These are phyloP conservation scores for Vigna mungo DNA, from an alignment of 306 rosid genomes.

Conservation along the genomic window DNA sequence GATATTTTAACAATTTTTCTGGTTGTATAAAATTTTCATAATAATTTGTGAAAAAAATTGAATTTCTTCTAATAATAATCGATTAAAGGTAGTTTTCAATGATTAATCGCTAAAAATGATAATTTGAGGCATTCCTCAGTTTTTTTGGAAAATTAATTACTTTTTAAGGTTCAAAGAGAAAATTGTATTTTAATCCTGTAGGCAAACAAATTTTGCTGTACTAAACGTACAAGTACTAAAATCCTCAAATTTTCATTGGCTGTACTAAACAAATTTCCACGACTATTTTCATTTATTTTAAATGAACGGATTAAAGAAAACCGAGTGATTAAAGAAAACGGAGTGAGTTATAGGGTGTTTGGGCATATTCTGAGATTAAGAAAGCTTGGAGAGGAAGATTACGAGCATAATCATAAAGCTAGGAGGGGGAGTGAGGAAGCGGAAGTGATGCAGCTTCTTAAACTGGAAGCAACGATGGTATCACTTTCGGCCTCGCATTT, in stretches of 20 bases:
- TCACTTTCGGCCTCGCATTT: constrained; percentile 37
- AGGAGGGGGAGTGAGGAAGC: background rate
- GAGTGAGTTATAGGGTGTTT: background rate
- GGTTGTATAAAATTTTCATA: no score
- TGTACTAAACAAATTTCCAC: no score
- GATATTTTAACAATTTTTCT: background rate
- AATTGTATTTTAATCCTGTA: no score
- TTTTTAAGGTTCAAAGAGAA: background rate
- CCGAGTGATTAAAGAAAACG: background rate
- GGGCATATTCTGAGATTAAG: background rate
- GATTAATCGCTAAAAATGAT: background rate
- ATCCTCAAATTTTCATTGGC: no score
- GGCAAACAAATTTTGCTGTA: no score
- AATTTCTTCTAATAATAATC: background rate
- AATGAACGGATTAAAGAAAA: no score
- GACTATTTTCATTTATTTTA: background rate
- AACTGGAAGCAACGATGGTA: constrained; percentile 27
- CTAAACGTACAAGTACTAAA: no score
- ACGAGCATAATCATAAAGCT: background rate
- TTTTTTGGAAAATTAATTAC: background rate
- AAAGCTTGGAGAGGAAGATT: background rate
- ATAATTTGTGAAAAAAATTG: no score
- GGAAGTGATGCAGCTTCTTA: constrained; percentile 49
- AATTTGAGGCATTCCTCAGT: background rate
- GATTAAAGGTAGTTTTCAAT: background rate